Percentiles rank a stretch among this genome's conserved stretches.
Evolutionary conservation across 2,329 filamentous ascomycete species (phyloP).

Genomic region (Chaetomiaceae sp.): DNA sequence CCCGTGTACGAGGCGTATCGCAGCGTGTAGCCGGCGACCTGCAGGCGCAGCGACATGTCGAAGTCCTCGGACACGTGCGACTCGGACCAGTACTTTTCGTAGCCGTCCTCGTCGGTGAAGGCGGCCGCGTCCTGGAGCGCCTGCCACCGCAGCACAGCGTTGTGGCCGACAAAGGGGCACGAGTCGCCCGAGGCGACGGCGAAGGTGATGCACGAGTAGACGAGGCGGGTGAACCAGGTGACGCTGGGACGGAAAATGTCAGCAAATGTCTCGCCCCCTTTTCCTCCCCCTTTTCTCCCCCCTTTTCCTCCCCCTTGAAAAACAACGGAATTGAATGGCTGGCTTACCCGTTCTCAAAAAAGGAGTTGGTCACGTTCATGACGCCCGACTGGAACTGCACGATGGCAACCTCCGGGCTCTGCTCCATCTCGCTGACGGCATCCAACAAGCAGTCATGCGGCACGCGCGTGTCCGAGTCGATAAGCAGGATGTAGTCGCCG

Average conservation of each 20-base stretch:
- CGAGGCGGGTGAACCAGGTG: slow-evolving; percentile 67
- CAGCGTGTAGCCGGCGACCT: slow-evolving; percentile 67
- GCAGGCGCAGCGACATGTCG: slow-evolving; percentile 73
- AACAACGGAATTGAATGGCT: too few relatives aligned
- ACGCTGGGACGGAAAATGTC: slow-evolving; percentile 37
- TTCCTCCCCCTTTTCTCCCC: too few relatives aligned
- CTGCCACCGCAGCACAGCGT: slow-evolving; percentile 69
- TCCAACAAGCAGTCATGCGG: slow-evolving; percentile 73
- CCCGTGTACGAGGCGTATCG: slow-evolving; percentile 68
- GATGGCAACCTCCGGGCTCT: slow-evolving; percentile 71
- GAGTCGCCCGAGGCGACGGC: slow-evolving; percentile 72
- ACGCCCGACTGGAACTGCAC: slow-evolving; percentile 73
- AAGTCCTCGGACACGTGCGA: slow-evolving; percentile 77
- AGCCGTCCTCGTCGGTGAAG: slow-evolving; percentile 63
- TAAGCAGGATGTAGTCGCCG: slow-evolving; percentile 75
- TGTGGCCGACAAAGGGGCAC: slow-evolving; percentile 74
- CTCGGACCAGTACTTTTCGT: slow-evolving; percentile 79
- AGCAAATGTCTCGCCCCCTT: too few relatives aligned
- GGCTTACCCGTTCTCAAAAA: slow-evolving; percentile 64
- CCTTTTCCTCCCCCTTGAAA: too few relatives aligned
- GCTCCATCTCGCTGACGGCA: slow-evolving; percentile 76
- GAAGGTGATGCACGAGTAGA: slow-evolving; percentile 72
- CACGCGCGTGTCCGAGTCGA: slow-evolving; percentile 76
- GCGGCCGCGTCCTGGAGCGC: slow-evolving; percentile 65
- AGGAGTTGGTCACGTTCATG: slow-evolving; percentile 72